phyloP scores from a whole-genome alignment of 345 rosid species.

The Eutrema heterophyllum region DNA sequence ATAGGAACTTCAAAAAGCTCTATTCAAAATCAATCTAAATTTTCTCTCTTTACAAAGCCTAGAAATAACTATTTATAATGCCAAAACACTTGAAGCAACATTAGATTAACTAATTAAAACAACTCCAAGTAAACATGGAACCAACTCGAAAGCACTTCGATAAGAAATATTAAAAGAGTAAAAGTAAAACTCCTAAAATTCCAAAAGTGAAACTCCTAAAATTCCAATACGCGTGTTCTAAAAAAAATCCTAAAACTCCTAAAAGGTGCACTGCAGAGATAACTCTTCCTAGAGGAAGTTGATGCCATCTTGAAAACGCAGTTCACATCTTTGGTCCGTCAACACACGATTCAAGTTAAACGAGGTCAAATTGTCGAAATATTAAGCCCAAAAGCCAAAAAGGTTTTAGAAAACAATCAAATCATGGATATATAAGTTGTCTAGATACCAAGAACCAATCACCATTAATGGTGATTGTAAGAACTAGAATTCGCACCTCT shows the following conservation, averaged over 20 bases:
- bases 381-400: no score
- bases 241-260: background rate
- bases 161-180: background rate
- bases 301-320: no score
- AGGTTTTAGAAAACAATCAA: no score
- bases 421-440: no score
- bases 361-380: no score
- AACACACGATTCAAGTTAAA: no score
- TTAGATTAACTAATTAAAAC: background rate
- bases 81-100: background rate
- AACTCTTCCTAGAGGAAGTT: no score
- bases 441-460: no score
- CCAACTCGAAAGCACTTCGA: background rate
- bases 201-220: background rate
- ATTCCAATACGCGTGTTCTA: background rate
- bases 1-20: no score
- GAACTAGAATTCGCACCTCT: no score
- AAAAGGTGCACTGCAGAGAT: background rate
- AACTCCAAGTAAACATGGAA: background rate
- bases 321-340: no score
- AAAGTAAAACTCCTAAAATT: background rate
- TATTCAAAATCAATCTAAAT: background rate
- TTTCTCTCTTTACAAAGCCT: background rate
- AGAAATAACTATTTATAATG: background rate
- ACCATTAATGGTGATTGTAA: no score